Base-by-base conservation (phyloP, 192 early-diverging fungal genomes). In the Geranomyces variabilis region DNA sequence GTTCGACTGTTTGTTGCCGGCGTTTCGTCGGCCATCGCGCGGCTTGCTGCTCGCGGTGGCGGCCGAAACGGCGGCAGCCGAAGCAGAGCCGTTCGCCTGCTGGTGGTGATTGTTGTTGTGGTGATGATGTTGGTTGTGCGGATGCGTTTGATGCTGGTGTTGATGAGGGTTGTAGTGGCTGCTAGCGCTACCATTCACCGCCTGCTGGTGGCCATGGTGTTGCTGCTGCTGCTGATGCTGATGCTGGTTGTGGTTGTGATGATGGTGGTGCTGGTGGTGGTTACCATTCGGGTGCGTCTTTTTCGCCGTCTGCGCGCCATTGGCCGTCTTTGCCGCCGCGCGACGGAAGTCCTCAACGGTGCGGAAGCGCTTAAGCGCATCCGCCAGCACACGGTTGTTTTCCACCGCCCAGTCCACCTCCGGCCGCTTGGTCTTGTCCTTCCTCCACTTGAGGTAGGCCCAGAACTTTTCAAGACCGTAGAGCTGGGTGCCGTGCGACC, bases 401-500 rank as follows among this genome's bases (percentile, higher is more conserved):
- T 48, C 17, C 14, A 81, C 76, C 69, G 70, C 59, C 36, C 51
- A 71, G 63, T 81, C 80, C 4, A 81, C 67, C n/a, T 81, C 74
- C n/a, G 80, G 80, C 14, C 80, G 62, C 51, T 34, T 53, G 21
- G n/a, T 46, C 76, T 91, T 93, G 75, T 92, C 90, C 84, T 95
- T 93, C 70, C 94, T 90, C 79, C 93, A 96, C 75, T 84, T 87
- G 66, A 96, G 79, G 72, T 93, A 96, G 6, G 94, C 94, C 94
- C 94, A 98, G 78, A 98, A 93, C 78, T 98, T 96, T 70, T 96
- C 94, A 59, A 96, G 79, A 10, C 96, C 96, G 69, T 96, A 95
- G 71, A 93, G 80, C 49, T 75, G 30, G 3, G 67, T 70, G 17
- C 36, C 30, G 34, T 46, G 33, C 13, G 48, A 48, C 30, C 21